These are phyloP conservation scores for Exophiala lecanii-corni DNA, from an alignment of 2,329 filamentous ascomycete species.

Conservation along the genomic window DNA sequence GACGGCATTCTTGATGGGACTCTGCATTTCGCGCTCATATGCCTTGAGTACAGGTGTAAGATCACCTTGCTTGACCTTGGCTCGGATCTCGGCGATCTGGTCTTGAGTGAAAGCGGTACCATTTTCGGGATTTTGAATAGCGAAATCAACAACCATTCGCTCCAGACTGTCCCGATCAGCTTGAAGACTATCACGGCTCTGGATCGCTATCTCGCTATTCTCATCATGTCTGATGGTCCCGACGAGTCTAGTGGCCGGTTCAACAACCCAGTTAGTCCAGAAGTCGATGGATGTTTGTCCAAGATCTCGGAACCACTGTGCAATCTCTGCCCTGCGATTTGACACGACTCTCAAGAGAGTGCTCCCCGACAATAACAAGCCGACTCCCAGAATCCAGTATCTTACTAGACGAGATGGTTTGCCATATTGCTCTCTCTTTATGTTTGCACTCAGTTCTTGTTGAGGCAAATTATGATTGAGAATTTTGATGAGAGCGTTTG, in stretches of 20 bases:
- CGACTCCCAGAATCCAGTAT: constrained; percentile 78
- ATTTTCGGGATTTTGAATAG: constrained; percentile 66
- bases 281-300: constrained; percentile 80
- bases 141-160: constrained; percentile 97
- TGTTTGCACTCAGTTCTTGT: constrained; percentile 56
- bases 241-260: constrained; percentile 76
- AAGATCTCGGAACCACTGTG: constrained; percentile 73
- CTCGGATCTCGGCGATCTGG: constrained; percentile 69
- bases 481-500: constrained; percentile 49
- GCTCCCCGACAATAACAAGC: constrained; percentile 73
- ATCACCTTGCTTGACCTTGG: constrained; percentile 84
- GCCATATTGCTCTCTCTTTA: constrained; percentile 61
- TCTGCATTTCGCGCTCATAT: constrained; percentile 83
- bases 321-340: constrained; percentile 69
- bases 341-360: constrained; percentile 77
- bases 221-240: constrained; percentile 90
- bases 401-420: constrained; percentile 70
- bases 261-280: constrained; percentile 93
- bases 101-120: constrained; percentile 57
- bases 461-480: constrained; percentile 64
- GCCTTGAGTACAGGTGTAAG: constrained; percentile 85
- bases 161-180: constrained; percentile 89
- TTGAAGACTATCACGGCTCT: constrained; percentile 87
- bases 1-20: constrained; percentile 75
- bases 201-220: constrained; percentile 89